phyloP scores from a whole-genome alignment of 495 filamentous ascomycete genomes.

The Clohesyomyces aquaticus region DNA sequence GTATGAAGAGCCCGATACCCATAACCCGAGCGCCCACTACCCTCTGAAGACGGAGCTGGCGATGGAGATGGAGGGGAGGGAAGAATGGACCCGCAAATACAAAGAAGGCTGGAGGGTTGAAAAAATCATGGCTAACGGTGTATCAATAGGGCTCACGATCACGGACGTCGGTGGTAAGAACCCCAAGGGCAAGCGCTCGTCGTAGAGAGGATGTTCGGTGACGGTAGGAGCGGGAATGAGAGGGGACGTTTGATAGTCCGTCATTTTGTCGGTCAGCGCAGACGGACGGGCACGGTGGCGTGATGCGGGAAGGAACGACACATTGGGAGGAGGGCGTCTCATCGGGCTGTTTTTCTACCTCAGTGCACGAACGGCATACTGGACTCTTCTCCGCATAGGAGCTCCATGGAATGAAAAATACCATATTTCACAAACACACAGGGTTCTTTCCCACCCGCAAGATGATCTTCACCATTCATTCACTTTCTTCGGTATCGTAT shows the following conservation, averaged over 20 bases:
- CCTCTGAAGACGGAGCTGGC: no score
- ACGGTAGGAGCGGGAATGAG: no score
- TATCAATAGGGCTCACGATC: conserved; percentile 66
- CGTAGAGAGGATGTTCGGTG: conserved; percentile 36
- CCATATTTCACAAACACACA: no score
- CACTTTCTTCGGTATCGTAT: no score
- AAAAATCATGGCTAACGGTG: conserved; percentile 39
- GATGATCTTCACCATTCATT: no score
- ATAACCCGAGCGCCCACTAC: not conserved
- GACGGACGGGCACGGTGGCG: not conserved
- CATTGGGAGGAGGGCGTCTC: conserved; percentile 21
- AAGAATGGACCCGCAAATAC: not conserved
- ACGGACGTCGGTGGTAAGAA: conserved; percentile 77
- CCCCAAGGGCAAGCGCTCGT: conserved; percentile 56
- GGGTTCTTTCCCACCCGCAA: no score
- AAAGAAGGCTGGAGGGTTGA: not conserved
- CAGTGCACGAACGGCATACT: conserved; percentile 6
- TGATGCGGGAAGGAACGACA: conserved; percentile 6
- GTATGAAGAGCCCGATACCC: conserved; percentile 59
- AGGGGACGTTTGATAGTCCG: no score
- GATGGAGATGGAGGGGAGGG: no score
- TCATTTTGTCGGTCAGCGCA: no score
- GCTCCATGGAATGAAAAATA: conserved; percentile 31
- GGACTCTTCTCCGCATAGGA: not conserved
- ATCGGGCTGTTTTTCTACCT: conserved; percentile 19